A percentile compares a stretch with the other conserved stretches of the same genome.
These are phyloP conservation scores for Grosmannia serpens DNA, from an alignment of 2,329 filamentous ascomycete species.

Conservation along the genomic window DNA sequence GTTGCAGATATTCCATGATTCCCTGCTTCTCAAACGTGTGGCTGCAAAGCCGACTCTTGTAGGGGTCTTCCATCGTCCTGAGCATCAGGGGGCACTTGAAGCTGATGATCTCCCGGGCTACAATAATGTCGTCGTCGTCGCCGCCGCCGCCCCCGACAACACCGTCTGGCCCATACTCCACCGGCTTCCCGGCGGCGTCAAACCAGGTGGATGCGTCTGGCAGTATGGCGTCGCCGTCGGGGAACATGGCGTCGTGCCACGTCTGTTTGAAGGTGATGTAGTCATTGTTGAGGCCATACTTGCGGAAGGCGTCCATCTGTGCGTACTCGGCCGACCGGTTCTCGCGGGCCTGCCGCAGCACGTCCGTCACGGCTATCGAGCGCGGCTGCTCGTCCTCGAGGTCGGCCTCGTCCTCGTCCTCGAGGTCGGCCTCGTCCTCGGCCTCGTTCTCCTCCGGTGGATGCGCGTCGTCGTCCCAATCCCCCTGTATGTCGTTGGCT, in stretches of 20 bases:
- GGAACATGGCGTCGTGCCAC: conserved; percentile 42
- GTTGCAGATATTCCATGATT: conserved; percentile 42
- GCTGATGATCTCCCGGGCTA: conserved; percentile 51
- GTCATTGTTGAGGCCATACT: conserved; percentile 45
- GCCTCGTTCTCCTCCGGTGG: conserved; percentile 13
- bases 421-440: conserved; percentile 11
- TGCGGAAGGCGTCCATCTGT: conserved; percentile 28
- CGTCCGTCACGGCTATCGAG: conserved; percentile 18
- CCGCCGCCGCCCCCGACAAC: conserved; percentile 41
- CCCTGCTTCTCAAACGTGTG: conserved; percentile 60
- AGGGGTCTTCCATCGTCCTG: conserved; percentile 51
- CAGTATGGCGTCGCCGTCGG: conserved; percentile 35
- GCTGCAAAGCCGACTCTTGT: conserved; percentile 54
- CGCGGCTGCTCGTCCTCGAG: background rate
- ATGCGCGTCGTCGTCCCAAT: conserved; percentile 2
- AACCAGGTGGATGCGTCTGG: conserved; percentile 46
- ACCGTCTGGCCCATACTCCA: conserved; percentile 11
- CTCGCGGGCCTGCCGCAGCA: conserved; percentile 25
- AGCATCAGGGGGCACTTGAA: conserved; percentile 61
- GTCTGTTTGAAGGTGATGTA: conserved; percentile 47
- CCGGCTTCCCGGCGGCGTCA: conserved; percentile 29
- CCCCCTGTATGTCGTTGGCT: conserved; percentile 7
- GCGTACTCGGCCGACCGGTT: conserved; percentile 31
- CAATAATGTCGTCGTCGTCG: conserved; percentile 58
- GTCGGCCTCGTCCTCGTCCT: conserved; percentile 13